Conservation (phyloP, 495 filamentous ascomycete species). For the Podospora pseudopauciseta region DNA sequence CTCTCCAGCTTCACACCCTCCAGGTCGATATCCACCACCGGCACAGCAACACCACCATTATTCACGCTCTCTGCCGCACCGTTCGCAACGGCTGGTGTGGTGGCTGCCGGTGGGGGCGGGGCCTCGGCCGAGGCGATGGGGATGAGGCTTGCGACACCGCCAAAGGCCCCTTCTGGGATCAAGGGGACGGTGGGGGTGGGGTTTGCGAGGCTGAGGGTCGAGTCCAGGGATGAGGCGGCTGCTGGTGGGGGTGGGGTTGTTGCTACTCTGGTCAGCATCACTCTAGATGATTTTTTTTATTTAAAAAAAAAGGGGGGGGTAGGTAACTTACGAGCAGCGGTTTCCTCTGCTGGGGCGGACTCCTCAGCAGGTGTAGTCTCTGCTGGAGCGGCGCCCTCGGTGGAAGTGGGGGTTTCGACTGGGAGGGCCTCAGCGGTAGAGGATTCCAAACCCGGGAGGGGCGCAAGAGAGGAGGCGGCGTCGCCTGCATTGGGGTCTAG, state of each 20-base stretch:
- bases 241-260: background rate
- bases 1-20: constrained; percentile 35
- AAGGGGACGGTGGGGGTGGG: constrained; percentile 10
- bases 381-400: background rate
- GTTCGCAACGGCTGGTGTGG: constrained; percentile 25
- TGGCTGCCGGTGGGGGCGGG: background rate
- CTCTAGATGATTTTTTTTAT: too few species aligned
- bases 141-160: constrained; percentile 22
- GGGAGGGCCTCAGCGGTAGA: background rate
- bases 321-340: background rate
- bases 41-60: constrained; percentile 12
- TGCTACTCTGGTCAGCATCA: background rate
- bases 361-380: background rate
- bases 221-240: background rate
- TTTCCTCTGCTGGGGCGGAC: background rate
- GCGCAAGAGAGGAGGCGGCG: background rate
- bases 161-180: constrained; percentile 23
- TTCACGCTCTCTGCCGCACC: constrained; percentile 11
- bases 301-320: background rate
- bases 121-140: constrained; percentile 20
- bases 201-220: constrained; percentile 15
- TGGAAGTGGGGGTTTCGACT: background rate
- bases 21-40: constrained; percentile 27
- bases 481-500: background rate
- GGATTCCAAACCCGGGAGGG: background rate